Conservation (phyloP, 2,329 filamentous ascomycete genomes). For the Ceratocystis alfenasii region DNA sequence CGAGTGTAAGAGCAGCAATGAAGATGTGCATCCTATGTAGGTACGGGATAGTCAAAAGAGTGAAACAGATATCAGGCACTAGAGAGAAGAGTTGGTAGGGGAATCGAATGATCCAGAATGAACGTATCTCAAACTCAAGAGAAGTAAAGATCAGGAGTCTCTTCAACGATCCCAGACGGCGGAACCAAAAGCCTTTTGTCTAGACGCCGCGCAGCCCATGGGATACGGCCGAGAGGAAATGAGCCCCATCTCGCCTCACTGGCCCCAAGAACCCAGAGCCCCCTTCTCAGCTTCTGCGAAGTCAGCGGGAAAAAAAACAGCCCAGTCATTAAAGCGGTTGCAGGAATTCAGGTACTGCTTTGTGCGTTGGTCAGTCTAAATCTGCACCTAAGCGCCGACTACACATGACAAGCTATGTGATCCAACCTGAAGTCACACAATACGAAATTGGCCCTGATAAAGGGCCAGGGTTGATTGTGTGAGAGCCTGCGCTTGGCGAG, state of each 20-base stretch:
- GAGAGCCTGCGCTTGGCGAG: background rate
- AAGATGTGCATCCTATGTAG: background rate
- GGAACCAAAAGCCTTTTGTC: constrained; percentile 2
- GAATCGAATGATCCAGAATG: background rate
- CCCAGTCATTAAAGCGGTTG: background rate
- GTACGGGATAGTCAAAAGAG: background rate
- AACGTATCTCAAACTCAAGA: background rate
- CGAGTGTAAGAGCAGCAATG: background rate
- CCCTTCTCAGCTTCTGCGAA: background rate
- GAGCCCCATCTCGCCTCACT: background rate
- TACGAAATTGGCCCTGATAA: constrained; percentile 1
- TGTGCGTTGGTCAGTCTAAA: background rate
- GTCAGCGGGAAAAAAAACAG: background rate
- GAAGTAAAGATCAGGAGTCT: background rate
- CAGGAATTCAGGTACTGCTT: constrained; percentile 3
- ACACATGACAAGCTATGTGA: constrained; percentile 6
- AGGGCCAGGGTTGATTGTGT: background rate
- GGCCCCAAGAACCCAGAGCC: background rate
- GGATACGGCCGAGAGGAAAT: background rate
- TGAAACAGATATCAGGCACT: background rate
- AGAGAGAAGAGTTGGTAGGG: background rate
- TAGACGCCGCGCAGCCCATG: background rate
- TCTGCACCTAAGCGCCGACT: constrained; percentile 14
- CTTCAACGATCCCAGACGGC: background rate
- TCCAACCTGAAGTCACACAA: background rate